Percentiles rank a stretch among this genome's conserved stretches.
phyloP scores from a whole-genome alignment of 2,329 filamentous ascomycete genomes.

The Ceratocystis albifundus region DNA sequence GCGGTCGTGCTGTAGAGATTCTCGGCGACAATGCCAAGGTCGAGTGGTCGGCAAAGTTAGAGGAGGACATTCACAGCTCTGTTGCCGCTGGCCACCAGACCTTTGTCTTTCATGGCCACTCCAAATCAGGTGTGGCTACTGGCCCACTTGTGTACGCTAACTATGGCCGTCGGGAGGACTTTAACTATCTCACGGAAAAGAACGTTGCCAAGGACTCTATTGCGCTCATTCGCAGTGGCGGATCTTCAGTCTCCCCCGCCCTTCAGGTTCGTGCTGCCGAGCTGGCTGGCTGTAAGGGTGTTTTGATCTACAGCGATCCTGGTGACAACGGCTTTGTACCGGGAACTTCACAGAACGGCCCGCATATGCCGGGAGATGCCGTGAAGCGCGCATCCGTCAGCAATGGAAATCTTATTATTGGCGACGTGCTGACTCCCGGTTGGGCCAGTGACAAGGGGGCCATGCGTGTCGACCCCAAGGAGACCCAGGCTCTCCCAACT shows the following conservation, averaged over 20 bases:
- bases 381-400: slow-evolving; percentile 75
- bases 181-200: slow-evolving; percentile 56
- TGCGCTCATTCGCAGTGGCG: slow-evolving; percentile 70
- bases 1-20: slow-evolving; percentile 71
- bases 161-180: slow-evolving; percentile 78
- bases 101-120: slow-evolving; percentile 75
- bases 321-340: slow-evolving; percentile 67
- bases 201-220: slow-evolving; percentile 67
- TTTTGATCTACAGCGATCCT: slow-evolving; percentile 87
- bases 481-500: slow-evolving; percentile 60
- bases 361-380: slow-evolving; percentile 67
- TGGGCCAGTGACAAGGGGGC: slow-evolving; percentile 59
- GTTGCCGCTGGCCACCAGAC: slow-evolving; percentile 56
- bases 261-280: slow-evolving; percentile 87
- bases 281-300: slow-evolving; percentile 71
- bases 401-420: slow-evolving; percentile 69
- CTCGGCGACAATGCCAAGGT: slow-evolving; percentile 52
- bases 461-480: slow-evolving; percentile 54
- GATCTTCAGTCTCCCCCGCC: slow-evolving; percentile 57
- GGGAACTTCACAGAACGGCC: slow-evolving; percentile 65
- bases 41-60: slow-evolving; percentile 67
- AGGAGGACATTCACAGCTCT: slow-evolving; percentile 57
- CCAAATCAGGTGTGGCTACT: slow-evolving; percentile 71
- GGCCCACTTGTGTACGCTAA: slow-evolving; percentile 87
- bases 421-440: slow-evolving; percentile 85